Base-by-base conservation (phyloP, 192 early-diverging fungal species). In the Diversispora epigaea region DNA sequence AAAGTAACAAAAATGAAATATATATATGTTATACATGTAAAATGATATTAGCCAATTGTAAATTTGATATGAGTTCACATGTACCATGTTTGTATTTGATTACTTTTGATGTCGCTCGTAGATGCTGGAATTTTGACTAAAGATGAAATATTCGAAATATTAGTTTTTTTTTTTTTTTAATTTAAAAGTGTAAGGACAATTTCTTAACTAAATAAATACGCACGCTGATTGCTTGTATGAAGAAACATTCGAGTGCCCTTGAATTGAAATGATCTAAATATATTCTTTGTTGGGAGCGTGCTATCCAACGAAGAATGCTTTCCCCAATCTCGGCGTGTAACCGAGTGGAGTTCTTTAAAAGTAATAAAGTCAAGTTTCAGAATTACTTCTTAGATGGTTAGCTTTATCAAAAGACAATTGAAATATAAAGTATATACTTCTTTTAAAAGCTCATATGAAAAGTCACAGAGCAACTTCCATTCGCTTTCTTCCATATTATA, bases 51-150 rank as follows among this genome's bases (percentile, higher is more conserved):
- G 10, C 15, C 4, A 43, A 45, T 40, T 40, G 6, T 19, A 6
- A 22, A 32, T 32, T 32, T 32, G 25, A 32, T 32, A 32, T 32
- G 25, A 32, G 2, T 32, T 32, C 25, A 32, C 25, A 32, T 32
- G 25, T 68, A 68, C 67, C 52, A 49, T 32, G 4, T 56, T 71
- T 71, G 15, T 40, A 55, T 55, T 71, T 55, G 22, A 71, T 52
- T 19, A 71, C 52, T 57, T 55, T 71, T 15, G 46, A 43, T 56
- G 46, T 56, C 41, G 54, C 68, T 56, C 40, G 55, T 56, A 71
- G 25, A 56, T 32, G 22, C 19, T 44, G 21, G 6, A 40, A 71
- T 19, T 15, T 22, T 32, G 47, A 14, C 14, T 1, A 14, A 32
- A 44, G 9, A 32, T n/a, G n/a, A n/a, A 41, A 44, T 41, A 64